These are phyloP conservation scores for Nicotiana benthamiana DNA, from an alignment of 257 asterid genomes.

Conservation along the genomic window DNA sequence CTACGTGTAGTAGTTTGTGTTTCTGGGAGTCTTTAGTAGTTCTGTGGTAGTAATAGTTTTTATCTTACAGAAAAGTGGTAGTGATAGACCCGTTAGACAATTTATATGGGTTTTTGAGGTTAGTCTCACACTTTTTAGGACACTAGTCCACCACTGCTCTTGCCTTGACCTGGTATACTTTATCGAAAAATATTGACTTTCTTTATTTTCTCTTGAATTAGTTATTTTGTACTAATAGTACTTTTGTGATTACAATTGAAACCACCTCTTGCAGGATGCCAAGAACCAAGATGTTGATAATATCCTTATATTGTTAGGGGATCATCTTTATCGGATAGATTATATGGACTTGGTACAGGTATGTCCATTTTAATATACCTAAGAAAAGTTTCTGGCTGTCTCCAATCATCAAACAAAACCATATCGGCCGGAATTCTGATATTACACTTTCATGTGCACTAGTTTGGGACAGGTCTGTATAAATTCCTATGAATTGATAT, in stretches of 20 bases:
- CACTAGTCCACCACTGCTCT: background rate
- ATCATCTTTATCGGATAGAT: conserved; percentile 94
- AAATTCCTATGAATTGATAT: background rate
- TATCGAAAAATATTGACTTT: background rate
- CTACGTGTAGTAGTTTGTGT: too few relatives aligned
- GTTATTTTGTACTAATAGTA: background rate
- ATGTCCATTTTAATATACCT: background rate
- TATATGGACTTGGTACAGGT: conserved; percentile 95
- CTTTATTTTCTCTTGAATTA: background rate
- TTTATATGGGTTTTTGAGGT: conserved; percentile 93
- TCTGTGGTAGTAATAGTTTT: too few relatives aligned
- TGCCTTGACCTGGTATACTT: background rate
- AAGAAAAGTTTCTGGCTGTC: conserved; percentile 5
- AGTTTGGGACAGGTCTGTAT: conserved; percentile 60
- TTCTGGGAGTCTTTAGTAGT: too few relatives aligned
- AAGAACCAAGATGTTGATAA: conserved; percentile 78
- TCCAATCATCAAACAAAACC: conserved; percentile 54
- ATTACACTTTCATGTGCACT: conserved; percentile 86
- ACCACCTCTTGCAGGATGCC: conserved; percentile 52
- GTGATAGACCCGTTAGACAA: conserved; percentile 85
- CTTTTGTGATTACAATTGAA: background rate
- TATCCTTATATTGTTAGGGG: conserved; percentile 77
- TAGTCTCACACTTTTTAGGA: conserved; percentile 2
- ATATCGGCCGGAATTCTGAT: conserved; percentile 83
- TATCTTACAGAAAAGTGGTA: too few relatives aligned